These are phyloP conservation scores for Gyrodon lividus DNA, from an alignment of 768 basidiomycete species.

Conservation along the genomic window DNA sequence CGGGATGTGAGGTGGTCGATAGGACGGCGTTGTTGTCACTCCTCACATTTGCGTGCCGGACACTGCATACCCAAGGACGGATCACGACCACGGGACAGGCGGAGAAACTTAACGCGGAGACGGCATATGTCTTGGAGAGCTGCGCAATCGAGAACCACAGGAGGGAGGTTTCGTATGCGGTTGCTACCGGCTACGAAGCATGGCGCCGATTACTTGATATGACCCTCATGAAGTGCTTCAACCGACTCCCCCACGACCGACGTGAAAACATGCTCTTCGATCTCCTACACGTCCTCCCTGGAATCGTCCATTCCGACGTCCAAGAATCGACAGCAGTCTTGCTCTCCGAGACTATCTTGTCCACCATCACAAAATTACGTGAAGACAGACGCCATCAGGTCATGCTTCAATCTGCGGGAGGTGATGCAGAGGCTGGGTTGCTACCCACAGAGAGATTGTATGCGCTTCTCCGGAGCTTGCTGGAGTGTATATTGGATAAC, in stretches of 20 bases:
- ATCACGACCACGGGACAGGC: conserved; percentile 61
- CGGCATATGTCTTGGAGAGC: conserved; percentile 74
- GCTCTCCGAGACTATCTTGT: conserved; percentile 78
- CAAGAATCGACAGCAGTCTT: conserved; percentile 76
- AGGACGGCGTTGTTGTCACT: conserved; percentile 66
- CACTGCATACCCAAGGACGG: conserved; percentile 65
- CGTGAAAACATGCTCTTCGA: conserved; percentile 91
- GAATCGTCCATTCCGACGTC: conserved; percentile 62
- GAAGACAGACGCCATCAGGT: conserved; percentile 75
- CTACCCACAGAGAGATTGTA: conserved; percentile 80
- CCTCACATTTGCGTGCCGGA: conserved; percentile 57
- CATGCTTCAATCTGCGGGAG: conserved; percentile 61
- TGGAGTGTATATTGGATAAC: conserved; percentile 74
- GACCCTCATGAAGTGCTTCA: conserved; percentile 82
- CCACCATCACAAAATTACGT: conserved; percentile 84
- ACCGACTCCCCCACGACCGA: conserved; percentile 74
- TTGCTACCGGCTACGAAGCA: conserved; percentile 69
- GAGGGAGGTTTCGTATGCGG: conserved; percentile 72
- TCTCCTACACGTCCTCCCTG: conserved; percentile 79
- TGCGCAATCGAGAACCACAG: conserved; percentile 88
- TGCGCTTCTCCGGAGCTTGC: conserved; percentile 65
- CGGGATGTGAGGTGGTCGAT: conserved; percentile 84
- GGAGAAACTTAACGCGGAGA: conserved; percentile 68
- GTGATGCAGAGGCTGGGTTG: conserved; percentile 61
- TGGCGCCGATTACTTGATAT: conserved; percentile 88